Conservation (phyloP, 2,329 filamentous ascomycete genomes). For the Aureobasidium pullulans region DNA sequence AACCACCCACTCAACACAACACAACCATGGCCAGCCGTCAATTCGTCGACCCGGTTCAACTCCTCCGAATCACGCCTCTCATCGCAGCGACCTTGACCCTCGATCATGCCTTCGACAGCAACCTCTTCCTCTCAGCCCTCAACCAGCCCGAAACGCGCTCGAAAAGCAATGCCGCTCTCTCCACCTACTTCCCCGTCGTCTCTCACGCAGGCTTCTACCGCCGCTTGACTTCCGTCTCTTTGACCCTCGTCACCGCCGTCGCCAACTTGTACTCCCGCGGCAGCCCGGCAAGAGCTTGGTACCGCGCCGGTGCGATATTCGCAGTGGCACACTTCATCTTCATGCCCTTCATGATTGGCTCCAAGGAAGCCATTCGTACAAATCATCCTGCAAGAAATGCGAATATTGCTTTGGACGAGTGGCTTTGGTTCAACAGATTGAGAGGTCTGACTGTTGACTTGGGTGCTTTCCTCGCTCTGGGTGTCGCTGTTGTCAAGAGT, state of each 20-base stretch:
- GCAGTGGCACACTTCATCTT: slow-evolving; percentile 9
- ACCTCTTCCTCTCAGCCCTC: slow-evolving; percentile 4
- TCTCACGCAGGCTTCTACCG: neutral
- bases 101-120: slow-evolving; percentile 4
- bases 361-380: neutral
- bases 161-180: slow-evolving; percentile 3
- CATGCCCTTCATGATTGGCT: slow-evolving; percentile 7
- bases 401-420: slow-evolving; percentile 7
- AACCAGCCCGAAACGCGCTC: neutral
- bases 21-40: slow-evolving; percentile 10
- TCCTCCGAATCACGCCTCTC: slow-evolving; percentile 10
- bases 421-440: slow-evolving; percentile 9
- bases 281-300: slow-evolving; percentile 4
- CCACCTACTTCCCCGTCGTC: slow-evolving; percentile 6
- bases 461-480: neutral
- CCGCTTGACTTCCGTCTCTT: neutral
- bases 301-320: neutral
- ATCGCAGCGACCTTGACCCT: slow-evolving; percentile 5
- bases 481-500: slow-evolving; percentile 9
- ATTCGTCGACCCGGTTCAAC: slow-evolving; percentile 7
- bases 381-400: slow-evolving; percentile 8
- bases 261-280: slow-evolving; percentile 8
- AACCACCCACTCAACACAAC: neutral
- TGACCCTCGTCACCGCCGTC: slow-evolving; percentile 1
- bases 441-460: slow-evolving; percentile 11